Evolutionary conservation across 371 early-diverging fungal genomes (phyloP).

Genomic region (Circinella umbellata): DNA sequence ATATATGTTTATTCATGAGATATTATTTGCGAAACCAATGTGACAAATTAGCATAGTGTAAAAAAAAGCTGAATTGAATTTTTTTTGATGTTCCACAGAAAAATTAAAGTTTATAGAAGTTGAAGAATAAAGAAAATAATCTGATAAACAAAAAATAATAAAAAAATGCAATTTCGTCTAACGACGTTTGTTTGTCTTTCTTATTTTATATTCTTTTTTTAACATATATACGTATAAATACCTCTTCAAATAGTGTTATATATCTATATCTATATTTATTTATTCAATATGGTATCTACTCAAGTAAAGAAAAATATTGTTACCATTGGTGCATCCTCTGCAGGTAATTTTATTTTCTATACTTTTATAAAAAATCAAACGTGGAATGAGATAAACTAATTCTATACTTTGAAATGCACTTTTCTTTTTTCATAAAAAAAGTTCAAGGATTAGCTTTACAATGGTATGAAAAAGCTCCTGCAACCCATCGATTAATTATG

Average conservation of each 20-base stretch:
- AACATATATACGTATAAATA: neutral
- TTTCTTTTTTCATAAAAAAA: neutral
- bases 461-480: constrained; percentile 12
- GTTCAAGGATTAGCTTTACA: constrained; percentile 5
- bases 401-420: no score
- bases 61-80: no score
- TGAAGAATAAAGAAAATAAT: neutral
- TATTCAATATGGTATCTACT: constrained; percentile 15
- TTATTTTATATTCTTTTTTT: neutral
- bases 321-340: constrained; percentile 16
- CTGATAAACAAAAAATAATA: neutral
- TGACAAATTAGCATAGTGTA: no score
- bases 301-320: constrained; percentile 14
- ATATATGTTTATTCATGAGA: no score
- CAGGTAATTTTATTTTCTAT: neutral
- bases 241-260: neutral
- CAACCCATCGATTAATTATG: constrained; percentile 50
- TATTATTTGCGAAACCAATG: no score
- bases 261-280: constrained; percentile 1
- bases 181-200: neutral
- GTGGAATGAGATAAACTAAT: no score
- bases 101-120: no score
- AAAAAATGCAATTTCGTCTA: neutral
- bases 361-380: neutral
- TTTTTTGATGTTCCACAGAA: no score